phyloP scores from a whole-genome alignment of 441 rosid genomes.

The Erodium trifolium region DNA sequence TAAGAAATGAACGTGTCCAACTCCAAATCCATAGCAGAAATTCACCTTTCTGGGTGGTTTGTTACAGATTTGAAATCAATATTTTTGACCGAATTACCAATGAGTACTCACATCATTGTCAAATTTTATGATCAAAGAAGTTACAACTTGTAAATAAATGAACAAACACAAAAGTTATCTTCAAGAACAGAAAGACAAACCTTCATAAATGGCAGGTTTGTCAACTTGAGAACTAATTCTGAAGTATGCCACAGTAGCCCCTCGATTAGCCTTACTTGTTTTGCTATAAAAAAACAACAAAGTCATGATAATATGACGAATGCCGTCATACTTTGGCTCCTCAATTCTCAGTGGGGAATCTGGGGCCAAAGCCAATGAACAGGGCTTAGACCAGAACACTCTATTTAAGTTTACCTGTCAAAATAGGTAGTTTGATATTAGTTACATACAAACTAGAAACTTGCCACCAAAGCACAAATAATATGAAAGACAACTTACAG shows the following conservation, averaged over 20 bases:
- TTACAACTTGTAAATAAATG: too few relatives aligned
- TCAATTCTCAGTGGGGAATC: conserved; percentile 73
- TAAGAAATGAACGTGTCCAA: background rate
- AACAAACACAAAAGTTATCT: background rate
- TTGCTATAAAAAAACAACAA: conserved; percentile 71
- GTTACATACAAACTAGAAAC: background rate
- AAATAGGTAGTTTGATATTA: conserved; percentile 7
- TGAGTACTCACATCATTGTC: too few relatives aligned
- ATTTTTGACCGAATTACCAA: background rate
- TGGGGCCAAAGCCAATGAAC: conserved; percentile 67
- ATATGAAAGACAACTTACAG: background rate
- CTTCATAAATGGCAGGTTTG: conserved; percentile 78
- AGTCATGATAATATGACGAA: conserved; percentile 47
- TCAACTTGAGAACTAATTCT: conserved; percentile 65
- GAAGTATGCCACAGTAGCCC: conserved; percentile 65
- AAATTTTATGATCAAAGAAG: too few relatives aligned
- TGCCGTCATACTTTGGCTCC: conserved; percentile 65
- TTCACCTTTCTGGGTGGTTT: background rate
- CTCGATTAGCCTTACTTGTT: conserved; percentile 74
- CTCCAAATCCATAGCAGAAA: background rate
- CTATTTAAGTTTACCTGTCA: conserved; percentile 61
- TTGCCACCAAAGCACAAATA: background rate
- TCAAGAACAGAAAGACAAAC: conserved; percentile 24
- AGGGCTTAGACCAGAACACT: conserved; percentile 76
- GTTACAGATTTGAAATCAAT: background rate